Base-by-base conservation (phyloP, 1,284 basidiomycete species). In the Sporisorium sorghi region DNA sequence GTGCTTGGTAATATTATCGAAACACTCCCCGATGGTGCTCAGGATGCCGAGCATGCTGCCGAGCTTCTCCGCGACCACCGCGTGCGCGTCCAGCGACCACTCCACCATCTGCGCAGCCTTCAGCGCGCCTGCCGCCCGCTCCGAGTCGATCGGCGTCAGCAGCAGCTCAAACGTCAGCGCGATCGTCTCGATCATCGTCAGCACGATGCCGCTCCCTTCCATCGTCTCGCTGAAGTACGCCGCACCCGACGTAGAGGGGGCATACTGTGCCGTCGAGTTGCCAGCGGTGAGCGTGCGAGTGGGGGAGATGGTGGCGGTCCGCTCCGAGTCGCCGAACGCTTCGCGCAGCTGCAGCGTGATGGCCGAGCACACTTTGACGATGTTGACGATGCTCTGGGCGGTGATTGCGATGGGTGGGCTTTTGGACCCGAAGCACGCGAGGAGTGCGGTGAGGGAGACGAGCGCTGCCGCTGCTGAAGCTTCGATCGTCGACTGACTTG, bases 261-360 rank as follows among this genome's bases (percentile, higher is more conserved):
- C n/a, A n/a, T n/a, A n/a, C n/a, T n/a, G 21, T 40, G 2, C 30
- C 28, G 11, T 21, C 39, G 6, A n/a, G n/a, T n/a, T 30, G n/a
- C 26, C 24, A 15, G 14, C 26, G 23, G 5, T 17, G 0, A 5
- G 12, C 5, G 23, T 23, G 17, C 11, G 23, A n/a, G 35, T 7
- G 11, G 23, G n/a, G n/a, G 30, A 10, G 19, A n/a, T 5, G 23
- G 3, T 23, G 6, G 11, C n/a, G 50, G n/a, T n/a, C n/a, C 3
- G 1, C 19, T 42, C n/a, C 8, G 37, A 26, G n/a, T 48, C 49
- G 14, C 40, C 40, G 33, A 57, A 55, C 11, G 32, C 24, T 5
- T 52, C 58, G 37, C 68, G 42, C 14, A 71, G 52, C 21, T 65
- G 68, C 12, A 60, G 53, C 7, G 68, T 43, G 17, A 61, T 32